phyloP scores from a whole-genome alignment of 1,284 basidiomycete genomes.

The Sporisorium exsertum region DNA sequence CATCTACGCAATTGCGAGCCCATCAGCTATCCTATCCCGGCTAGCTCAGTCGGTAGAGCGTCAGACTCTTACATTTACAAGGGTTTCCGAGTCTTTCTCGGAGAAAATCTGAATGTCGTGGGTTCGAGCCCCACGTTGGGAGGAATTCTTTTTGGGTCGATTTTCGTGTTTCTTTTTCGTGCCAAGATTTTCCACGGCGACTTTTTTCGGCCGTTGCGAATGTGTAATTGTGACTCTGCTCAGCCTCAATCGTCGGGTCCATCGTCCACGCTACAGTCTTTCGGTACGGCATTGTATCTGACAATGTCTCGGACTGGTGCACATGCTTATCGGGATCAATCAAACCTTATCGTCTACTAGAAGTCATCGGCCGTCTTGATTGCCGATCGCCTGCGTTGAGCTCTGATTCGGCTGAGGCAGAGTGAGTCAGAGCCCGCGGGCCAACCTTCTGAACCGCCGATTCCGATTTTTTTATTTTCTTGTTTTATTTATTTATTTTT shows the following conservation, averaged over 20 bases:
- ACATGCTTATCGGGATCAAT: neutral
- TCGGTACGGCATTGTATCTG: neutral
- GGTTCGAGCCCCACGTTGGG: conserved; percentile 69
- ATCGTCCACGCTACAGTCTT: too few species aligned
- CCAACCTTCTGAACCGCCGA: neutral
- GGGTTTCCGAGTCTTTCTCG: conserved; percentile 44
- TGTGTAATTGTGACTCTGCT: too few species aligned
- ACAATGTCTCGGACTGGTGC: too few species aligned
- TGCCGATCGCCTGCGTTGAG: too few species aligned
- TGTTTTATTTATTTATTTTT: neutral
- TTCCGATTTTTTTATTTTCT: neutral
- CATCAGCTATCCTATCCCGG: conserved; percentile 60
- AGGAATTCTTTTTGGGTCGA: conserved; percentile 39
- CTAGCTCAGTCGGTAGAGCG: conserved; percentile 70
- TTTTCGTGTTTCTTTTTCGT: neutral
- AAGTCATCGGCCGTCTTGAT: too few species aligned
- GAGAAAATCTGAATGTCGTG: conserved; percentile 65
- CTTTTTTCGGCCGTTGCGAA: too few species aligned
- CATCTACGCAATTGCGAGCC: too few species aligned
- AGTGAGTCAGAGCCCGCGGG: too few species aligned
- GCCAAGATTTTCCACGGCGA: neutral
- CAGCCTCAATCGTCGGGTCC: too few species aligned
- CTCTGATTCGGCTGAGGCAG: too few species aligned
- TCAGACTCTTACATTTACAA: conserved; percentile 67
- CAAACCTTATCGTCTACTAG: too few species aligned